phyloP scores from a whole-genome alignment of 1,139 yeast genomes.

The Candida gigantensis region DNA sequence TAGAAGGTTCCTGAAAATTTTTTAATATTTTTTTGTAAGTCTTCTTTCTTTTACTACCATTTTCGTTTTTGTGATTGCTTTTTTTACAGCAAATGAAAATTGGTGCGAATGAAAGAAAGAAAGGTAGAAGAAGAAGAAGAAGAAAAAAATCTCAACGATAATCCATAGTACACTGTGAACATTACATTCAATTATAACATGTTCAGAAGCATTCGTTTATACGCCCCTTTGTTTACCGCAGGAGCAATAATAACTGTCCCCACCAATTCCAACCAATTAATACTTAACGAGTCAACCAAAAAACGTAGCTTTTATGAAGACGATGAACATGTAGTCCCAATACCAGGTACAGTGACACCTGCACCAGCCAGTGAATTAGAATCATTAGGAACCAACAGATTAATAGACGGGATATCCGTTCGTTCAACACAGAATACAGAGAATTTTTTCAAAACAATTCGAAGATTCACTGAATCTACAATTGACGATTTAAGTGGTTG shows the following conservation, averaged over 20 bases:
- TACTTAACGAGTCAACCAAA: slow-evolving; percentile 24
- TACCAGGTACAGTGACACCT: slow-evolving; percentile 57
- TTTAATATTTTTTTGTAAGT: not conserved
- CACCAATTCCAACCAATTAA: slow-evolving; percentile 5
- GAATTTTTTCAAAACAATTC: slow-evolving; percentile 44
- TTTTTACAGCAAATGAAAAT: slow-evolving; percentile 6
- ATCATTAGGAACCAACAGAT: slow-evolving; percentile 41
- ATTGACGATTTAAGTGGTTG: slow-evolving; percentile 21
- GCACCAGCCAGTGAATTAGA: slow-evolving; percentile 50
- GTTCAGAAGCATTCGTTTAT: slow-evolving; percentile 13
- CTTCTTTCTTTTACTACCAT: not conserved
- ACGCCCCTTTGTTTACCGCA: slow-evolving; percentile 12
- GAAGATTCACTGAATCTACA: slow-evolving; percentile 32
- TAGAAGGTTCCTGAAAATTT: slow-evolving; percentile 1
- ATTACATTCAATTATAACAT: slow-evolving; percentile 5
- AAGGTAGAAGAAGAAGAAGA: not conserved
- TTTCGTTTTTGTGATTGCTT: no score
- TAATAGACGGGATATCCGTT: slow-evolving; percentile 60
- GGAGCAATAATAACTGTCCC: slow-evolving; percentile 10
- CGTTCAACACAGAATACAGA: slow-evolving; percentile 55
- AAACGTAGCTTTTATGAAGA: slow-evolving; percentile 63
- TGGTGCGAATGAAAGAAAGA: slow-evolving; percentile 1
- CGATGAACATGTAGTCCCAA: slow-evolving; percentile 50
- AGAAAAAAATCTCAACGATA: slow-evolving; percentile 4
- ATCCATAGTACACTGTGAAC: no score